Evolutionary conservation across 2,329 filamentous ascomycete genomes (phyloP).

Genomic region (Cladophialophora bantiana): DNA sequence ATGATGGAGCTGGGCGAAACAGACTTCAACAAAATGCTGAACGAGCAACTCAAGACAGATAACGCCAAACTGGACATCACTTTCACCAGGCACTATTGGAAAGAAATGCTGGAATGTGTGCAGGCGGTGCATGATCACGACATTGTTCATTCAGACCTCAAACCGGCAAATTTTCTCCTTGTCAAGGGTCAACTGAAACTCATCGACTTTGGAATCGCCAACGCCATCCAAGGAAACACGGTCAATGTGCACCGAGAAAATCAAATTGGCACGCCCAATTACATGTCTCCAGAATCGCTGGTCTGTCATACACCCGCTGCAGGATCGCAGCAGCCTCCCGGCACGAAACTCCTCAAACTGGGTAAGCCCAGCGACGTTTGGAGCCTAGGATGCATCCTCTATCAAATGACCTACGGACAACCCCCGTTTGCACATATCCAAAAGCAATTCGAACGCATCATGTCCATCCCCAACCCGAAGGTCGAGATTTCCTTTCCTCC

Average conservation of each 20-base stretch:
- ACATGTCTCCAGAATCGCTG: constrained; percentile 96
- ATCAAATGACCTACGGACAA: constrained; percentile 98
- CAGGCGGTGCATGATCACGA: constrained; percentile 86
- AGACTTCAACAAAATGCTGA: constrained; percentile 86
- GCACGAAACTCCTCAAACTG: constrained; percentile 83
- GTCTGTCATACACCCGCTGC: constrained; percentile 79
- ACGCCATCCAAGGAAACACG: constrained; percentile 95
- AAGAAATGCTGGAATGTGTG: constrained; percentile 97
- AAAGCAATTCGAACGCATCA: constrained; percentile 82
- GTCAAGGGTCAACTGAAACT: constrained; percentile 90
- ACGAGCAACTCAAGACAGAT: constrained; percentile 73
- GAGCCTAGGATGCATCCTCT: constrained; percentile 94
- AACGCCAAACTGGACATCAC: constrained; percentile 81
- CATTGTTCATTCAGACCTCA: constrained; percentile 95
- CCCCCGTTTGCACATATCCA: constrained; percentile 91
- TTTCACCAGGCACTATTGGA: constrained; percentile 98
- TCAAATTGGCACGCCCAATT: constrained; percentile 95
- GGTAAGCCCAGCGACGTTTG: constrained; percentile 96
- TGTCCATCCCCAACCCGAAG: constrained; percentile 59
- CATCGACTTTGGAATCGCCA: constrained; percentile 98
- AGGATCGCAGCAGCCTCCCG: constrained; percentile 51
- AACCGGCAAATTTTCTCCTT: constrained; percentile 95
- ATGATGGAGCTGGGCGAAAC: constrained; percentile 98
- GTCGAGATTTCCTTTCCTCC: constrained; percentile 57
- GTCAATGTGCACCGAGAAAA: constrained; percentile 97